Percentiles rank a stretch among this genome's conserved stretches.
Conservation (phyloP, 768 basidiomycete genomes). For the Heimioporus sp. region DNA sequence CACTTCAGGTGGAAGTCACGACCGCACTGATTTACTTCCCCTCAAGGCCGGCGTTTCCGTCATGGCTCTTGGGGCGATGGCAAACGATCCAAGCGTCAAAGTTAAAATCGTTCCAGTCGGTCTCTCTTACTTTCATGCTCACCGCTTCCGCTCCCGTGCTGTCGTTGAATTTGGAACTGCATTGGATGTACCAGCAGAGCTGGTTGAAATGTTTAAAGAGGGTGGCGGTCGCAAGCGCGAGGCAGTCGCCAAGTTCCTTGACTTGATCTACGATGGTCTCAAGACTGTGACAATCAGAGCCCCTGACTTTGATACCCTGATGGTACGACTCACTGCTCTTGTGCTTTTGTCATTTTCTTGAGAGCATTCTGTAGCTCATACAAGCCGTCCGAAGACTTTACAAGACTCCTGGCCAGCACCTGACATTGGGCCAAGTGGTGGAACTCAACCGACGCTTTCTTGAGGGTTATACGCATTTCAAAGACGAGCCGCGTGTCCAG, state of each 20-base stretch:
- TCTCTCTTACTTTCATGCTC: constrained; percentile 70
- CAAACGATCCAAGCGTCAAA: constrained; percentile 76
- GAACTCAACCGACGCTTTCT: constrained; percentile 91
- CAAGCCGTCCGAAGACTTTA: constrained; percentile 94
- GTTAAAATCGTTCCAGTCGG: constrained; percentile 93
- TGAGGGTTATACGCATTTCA: constrained; percentile 90
- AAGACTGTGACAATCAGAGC: constrained; percentile 96
- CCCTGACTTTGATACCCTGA: constrained; percentile 96
- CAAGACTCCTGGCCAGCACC: constrained; percentile 90
- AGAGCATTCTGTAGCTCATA: constrained; percentile 59
- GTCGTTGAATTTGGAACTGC: constrained; percentile 96
- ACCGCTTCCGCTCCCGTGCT: constrained; percentile 92
- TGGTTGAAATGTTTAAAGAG: constrained; percentile 86
- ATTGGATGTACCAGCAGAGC: constrained; percentile 85
- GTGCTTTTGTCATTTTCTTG: not conserved
- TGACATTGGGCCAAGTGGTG: constrained; percentile 93
- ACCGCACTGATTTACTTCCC: constrained; percentile 93
- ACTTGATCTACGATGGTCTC: constrained; percentile 87
- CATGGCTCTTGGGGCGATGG: constrained; percentile 99
- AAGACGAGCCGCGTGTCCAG: constrained; percentile 87
- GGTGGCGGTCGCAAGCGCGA: constrained; percentile 88
- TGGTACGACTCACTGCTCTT: constrained; percentile 54
- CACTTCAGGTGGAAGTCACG: constrained; percentile 90
- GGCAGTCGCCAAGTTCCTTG: constrained; percentile 84
- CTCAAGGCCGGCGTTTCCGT: constrained; percentile 97